These are phyloP conservation scores for Caryopteris hybrid DNA, from an alignment of 305 asterid species.

Conservation along the genomic window DNA sequence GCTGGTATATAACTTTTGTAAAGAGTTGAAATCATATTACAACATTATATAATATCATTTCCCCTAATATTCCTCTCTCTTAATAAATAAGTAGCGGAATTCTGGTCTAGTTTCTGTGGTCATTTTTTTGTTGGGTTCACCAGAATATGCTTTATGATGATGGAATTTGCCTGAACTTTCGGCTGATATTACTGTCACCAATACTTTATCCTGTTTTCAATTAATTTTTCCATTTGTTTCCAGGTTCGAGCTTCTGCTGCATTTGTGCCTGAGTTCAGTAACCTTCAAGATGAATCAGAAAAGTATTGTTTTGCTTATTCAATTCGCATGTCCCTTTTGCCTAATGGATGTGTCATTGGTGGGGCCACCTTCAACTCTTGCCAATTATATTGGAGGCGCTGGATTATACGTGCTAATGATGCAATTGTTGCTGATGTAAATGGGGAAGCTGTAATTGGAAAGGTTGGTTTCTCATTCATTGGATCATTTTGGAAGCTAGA, in stretches of 20 bases:
- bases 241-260: slow-evolving; percentile 96
- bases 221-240: slow-evolving; percentile 16
- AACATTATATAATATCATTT: background rate
- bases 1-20: background rate
- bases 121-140: background rate
- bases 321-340: slow-evolving; percentile 74
- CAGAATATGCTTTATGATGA: background rate
- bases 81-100: background rate
- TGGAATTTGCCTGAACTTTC: slow-evolving; percentile 8
- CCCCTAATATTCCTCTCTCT: background rate
- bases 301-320: slow-evolving; percentile 78
- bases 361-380: slow-evolving; percentile 61
- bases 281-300: slow-evolving; percentile 50
- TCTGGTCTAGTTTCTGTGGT: background rate
- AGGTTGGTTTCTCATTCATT: slow-evolving; percentile 41
- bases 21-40: slow-evolving; percentile 1
- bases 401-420: slow-evolving; percentile 63
- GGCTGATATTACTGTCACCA: too few species aligned
- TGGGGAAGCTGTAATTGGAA: slow-evolving; percentile 93
- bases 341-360: slow-evolving; percentile 65
- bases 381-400: slow-evolving; percentile 80
- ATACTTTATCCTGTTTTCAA: background rate
- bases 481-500: background rate
- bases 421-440: slow-evolving; percentile 43
- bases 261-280: slow-evolving; percentile 73